A percentile compares a stretch with the other conserved stretches of the same genome.
phyloP scores from a whole-genome alignment of 2,329 filamentous ascomycete species.

The Ophiognomonia clavigignenti-juglandacearum region DNA sequence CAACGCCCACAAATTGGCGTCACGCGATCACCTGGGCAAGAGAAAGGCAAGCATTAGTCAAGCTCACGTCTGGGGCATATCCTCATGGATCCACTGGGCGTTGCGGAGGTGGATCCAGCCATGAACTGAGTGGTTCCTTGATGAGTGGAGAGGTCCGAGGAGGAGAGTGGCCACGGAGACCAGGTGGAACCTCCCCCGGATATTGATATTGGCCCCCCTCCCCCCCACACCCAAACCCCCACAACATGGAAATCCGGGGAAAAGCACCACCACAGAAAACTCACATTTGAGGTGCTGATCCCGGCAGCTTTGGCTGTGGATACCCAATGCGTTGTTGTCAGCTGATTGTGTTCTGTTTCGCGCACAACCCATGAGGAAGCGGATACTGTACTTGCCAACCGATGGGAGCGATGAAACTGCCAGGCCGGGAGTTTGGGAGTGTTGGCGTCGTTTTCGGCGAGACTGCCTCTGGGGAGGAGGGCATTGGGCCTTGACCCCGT shows the following conservation, averaged over 20 bases:
- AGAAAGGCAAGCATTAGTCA: constrained; percentile 2
- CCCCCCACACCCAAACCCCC: too few relatives aligned
- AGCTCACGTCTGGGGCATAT: background rate
- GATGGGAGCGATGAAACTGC: constrained; percentile 11
- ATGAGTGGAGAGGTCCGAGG: too few relatives aligned
- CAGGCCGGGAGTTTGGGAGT: constrained; percentile 11
- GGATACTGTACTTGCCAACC: constrained; percentile 16
- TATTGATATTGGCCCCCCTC: too few relatives aligned
- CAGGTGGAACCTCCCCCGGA: too few relatives aligned
- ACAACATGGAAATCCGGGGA: constrained; percentile 3
- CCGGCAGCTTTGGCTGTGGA: constrained; percentile 38
- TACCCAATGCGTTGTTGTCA: background rate
- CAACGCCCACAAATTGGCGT: constrained; percentile 30
- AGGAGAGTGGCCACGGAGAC: too few relatives aligned
- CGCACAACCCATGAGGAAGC: too few relatives aligned
- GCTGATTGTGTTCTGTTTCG: constrained; percentile 1
- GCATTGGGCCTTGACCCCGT: too few relatives aligned
- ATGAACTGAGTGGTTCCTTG: too few relatives aligned
- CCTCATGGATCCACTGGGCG: too few relatives aligned
- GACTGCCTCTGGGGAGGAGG: constrained; percentile 5
- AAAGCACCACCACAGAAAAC: constrained; percentile 14
- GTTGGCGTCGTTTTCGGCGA: background rate
- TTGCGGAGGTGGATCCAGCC: background rate
- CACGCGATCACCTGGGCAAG: constrained; percentile 32
- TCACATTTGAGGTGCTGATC: constrained; percentile 43